Evolutionary conservation across 352 stramenopile genomes (phyloP), one percentile per base, ranked within the genome.

Genomic region (Pelagophyceae sp.): DNA sequence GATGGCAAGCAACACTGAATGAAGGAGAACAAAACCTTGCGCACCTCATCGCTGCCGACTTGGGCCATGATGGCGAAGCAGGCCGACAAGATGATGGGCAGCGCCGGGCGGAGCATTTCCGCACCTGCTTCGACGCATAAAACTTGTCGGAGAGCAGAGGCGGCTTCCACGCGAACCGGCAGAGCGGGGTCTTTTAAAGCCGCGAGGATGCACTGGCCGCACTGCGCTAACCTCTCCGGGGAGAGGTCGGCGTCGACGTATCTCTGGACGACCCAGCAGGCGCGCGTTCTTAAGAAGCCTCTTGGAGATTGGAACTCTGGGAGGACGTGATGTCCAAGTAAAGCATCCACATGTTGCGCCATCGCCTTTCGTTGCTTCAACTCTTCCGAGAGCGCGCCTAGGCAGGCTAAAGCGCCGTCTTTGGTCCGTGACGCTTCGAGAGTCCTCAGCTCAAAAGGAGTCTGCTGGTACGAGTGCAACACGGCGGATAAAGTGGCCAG

Each of bases 1-100:
- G n/a, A n/a, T n/a, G n/a, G n/a, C n/a, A n/a, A n/a, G n/a, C n/a
- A n/a, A n/a, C n/a, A n/a, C n/a, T n/a, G n/a, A n/a, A n/a, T n/a
- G n/a, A n/a, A n/a, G n/a, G n/a, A n/a, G n/a, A n/a, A n/a, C n/a
- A n/a, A n/a, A n/a, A n/a, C n/a, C n/a, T n/a, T n/a, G n/a, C n/a
- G n/a, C n/a, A n/a, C n/a, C 84, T 98, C 93, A 83, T 99, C 95
- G 77, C 97, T 97, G n/a, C 94, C 94, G 78, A 98, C 98, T 84
- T 98, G 92, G 80, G 97, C 94, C 94, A 99, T 98, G 51, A 99
- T 94, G 63, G 89, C 91, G 85, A 99, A 99, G 83, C 98, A 99
- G 82, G 98, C 92, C 80, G 96, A 93, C 64, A 99, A 85, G 51
- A 99, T 93, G 79, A 97, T 90, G 32, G 93, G 93, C 45, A 98